These are phyloP conservation scores for Alternaria triticimaculans DNA, from an alignment of 2,329 filamentous ascomycete genomes.

Conservation along the genomic window DNA sequence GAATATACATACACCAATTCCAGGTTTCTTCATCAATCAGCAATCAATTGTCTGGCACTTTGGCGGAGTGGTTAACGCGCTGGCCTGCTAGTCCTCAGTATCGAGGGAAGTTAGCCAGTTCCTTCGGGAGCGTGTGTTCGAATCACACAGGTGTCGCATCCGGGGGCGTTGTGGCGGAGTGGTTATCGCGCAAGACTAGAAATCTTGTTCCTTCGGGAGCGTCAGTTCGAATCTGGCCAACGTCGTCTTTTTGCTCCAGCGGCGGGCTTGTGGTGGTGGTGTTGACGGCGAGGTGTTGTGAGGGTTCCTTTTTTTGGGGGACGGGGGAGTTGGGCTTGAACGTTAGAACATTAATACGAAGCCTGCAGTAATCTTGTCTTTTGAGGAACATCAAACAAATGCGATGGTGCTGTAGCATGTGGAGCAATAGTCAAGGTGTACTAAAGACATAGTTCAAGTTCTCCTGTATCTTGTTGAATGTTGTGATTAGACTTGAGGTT, in stretches of 20 bases:
- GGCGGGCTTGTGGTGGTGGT: rapidly evolving
- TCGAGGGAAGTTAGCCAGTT: slow-evolving; percentile 23
- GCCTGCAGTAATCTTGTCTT: background rate
- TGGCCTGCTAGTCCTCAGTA: background rate
- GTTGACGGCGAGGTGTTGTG: background rate
- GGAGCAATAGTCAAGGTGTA: background rate
- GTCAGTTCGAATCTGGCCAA: slow-evolving; percentile 49
- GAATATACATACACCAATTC: rapidly evolving
- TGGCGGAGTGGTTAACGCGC: slow-evolving; percentile 3
- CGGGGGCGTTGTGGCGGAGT: slow-evolving; percentile 46
- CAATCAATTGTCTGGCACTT: slow-evolving; percentile 6
- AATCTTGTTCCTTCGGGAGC: slow-evolving; percentile 51
- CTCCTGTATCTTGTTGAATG: background rate
- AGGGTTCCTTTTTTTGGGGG: background rate
- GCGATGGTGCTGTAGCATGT: background rate
- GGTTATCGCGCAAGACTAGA: slow-evolving; percentile 52
- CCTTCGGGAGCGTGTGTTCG: slow-evolving; percentile 41
- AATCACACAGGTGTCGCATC: slow-evolving; percentile 37
- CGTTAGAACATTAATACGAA: too few species aligned
- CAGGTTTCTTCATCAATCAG: background rate
- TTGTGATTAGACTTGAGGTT: background rate
- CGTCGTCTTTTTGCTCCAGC: slow-evolving; percentile 31
- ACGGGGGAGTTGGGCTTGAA: background rate
- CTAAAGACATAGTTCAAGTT: background rate
- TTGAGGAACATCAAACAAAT: background rate